Evolutionary conservation across 2,329 filamentous ascomycete genomes (phyloP), one percentile per base, ranked within the genome.

Genomic region (Zasmidium angulare): DNA sequence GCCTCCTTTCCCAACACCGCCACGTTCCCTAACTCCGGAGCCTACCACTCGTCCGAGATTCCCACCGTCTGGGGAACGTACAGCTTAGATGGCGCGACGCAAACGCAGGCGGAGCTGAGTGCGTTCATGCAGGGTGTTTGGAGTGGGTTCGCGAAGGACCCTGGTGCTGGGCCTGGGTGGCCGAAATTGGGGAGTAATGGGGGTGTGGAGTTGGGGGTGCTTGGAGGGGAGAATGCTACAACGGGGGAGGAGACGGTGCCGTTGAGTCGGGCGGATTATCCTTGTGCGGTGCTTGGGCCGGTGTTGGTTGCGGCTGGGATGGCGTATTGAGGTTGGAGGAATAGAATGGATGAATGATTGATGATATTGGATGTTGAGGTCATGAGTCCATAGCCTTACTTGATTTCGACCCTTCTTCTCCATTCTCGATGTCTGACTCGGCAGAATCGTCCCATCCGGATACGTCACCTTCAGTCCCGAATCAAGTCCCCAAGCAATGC

Each of bases 11-110:
- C 69, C 12, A 73, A 73, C 53, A 55, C 65, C 19, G 49, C 54
- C 3, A 47, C 60, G 19, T 64, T 61, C 46, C 64, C 63, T 1
- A 59, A 63, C 43, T 50, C 53, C 7, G 71, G 72, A 1, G 73
- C 69, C 1, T 77, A 71, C 47, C 75, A 77, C 51, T 59, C 58
- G 17, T 64, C 66, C 3, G 75, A 77, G 46, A 70, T 76, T 11
- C 59, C 61, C 11, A 47, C 61, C 21, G 61, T 68, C 1, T 68
- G 62, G 47, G 65, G 66, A n/a, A 64, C 67, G 2, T 66, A 66
- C 29, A 56, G 67, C 14, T 52, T 63, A 17, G 24, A 51, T 12
- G 46, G 40, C 12, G 62, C 62, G 17, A 69, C 66, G n/a, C 46
- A 21, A 7, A 51, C 49, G 22, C 59, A 66, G 48, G 56, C 61